Conservation (phyloP, 1,284 basidiomycete species). For the Athelia psychrophila region DNA sequence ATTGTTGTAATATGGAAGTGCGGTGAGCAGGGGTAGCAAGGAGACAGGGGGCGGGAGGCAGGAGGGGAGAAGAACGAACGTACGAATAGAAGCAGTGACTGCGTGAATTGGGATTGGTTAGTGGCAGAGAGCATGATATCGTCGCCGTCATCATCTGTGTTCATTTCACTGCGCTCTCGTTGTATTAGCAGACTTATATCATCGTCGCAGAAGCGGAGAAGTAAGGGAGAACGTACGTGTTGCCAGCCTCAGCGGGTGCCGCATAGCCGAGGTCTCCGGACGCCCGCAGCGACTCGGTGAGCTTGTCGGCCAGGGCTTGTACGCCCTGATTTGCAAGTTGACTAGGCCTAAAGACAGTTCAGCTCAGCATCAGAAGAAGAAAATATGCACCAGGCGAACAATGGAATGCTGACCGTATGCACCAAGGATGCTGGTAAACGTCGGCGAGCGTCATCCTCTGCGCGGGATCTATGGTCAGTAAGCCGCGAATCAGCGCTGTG, state of each 20-base stretch:
- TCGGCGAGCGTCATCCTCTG: slow-evolving; percentile 71
- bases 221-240: slow-evolving; percentile 14
- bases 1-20: slow-evolving; percentile 1
- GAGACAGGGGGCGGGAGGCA: slow-evolving; percentile 1
- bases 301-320: slow-evolving; percentile 55
- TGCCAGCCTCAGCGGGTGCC: slow-evolving; percentile 42
- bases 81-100: slow-evolving; percentile 59
- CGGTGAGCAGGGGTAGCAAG: too few relatives aligned
- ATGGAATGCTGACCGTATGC: slow-evolving; percentile 64
- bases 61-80: slow-evolving; percentile 33
- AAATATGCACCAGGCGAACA: slow-evolving; percentile 12
- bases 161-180: slow-evolving; percentile 13
- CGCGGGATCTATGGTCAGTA: slow-evolving; percentile 74
- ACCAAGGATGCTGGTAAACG: slow-evolving; percentile 79
- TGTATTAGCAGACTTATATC: too few relatives aligned
- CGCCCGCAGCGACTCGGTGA: slow-evolving; percentile 64
- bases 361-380: neutral
- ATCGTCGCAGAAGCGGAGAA: slow-evolving; percentile 1
- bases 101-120: slow-evolving; percentile 56
- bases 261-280: slow-evolving; percentile 72
- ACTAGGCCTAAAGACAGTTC: slow-evolving; percentile 52
- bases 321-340: slow-evolving; percentile 61
- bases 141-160: slow-evolving; percentile 50
- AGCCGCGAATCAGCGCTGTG: slow-evolving; percentile 67
- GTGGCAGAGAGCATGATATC: slow-evolving; percentile 46